Base-by-base conservation (phyloP, 1,284 basidiomycete species). In the Sparassis latifolia region DNA sequence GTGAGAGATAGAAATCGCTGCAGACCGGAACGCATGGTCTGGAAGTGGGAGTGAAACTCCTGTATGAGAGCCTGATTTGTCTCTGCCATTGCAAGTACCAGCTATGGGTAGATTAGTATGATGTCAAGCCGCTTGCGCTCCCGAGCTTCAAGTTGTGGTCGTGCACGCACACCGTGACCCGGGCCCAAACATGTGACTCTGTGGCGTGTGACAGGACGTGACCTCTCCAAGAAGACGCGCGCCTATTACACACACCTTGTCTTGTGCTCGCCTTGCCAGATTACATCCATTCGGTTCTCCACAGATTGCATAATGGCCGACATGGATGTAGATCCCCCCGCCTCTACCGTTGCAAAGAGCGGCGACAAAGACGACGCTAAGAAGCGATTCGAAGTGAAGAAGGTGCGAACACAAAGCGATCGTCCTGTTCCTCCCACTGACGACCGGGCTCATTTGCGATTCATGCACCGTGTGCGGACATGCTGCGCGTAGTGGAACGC, bases 301-400 rank as follows among this genome's bases (percentile, higher is more conserved):
- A 37, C 12, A 6, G 35, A 6, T 29, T 31, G 10, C 29, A 30
- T 12, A 7, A 49, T 50, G 40, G 45, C 82, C 50, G 85, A 85
- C 51, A 91, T 92, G 89, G 90, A 92, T 48, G 81, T 92, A 37
- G 91, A 93, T 62, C 60, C 69, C 38, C 76, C 79, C 41, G 67
- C 69, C 9, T 38, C 69, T n/a, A 61, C 67, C 50, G 58, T 74
- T 20, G 62, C 63, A 47, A 82, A 82, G 60, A 76, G 79, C 51
- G 61, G 64, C 30, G 71, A 66, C 50, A 77, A 76, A 45, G 46
- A 44, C 59, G 77, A 77, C 52, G 78, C 78, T 40, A 89, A 92
- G 72, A 82, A 86, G 63, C 72, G 88, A 56, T 97, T 97, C 62
- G 93, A 97, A 70, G 93, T 97, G 56, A 97, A 96, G 78, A 96